Percentiles rank a stretch among this genome's conserved stretches.
These are phyloP conservation scores for Rhodotorula mucilaginosa DNA, from an alignment of 1,284 basidiomycete species.

Conservation along the genomic window DNA sequence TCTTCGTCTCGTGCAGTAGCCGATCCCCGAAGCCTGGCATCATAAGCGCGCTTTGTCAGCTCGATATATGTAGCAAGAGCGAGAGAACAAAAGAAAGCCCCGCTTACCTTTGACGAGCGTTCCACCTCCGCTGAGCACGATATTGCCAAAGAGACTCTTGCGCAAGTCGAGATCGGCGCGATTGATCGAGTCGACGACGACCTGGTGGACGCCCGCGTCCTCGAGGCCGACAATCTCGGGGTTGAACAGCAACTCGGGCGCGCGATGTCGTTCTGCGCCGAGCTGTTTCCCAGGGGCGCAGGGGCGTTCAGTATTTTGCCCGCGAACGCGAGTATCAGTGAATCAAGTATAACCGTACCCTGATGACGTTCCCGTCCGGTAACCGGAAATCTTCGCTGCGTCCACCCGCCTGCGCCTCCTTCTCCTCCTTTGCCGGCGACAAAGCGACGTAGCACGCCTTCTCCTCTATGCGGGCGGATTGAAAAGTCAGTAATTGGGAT, in stretches of 20 bases:
- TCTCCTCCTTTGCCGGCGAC: slow-evolving; percentile 91
- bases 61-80: background rate
- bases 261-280: slow-evolving; percentile 90
- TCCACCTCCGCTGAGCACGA: slow-evolving; percentile 94
- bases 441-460: slow-evolving; percentile 93
- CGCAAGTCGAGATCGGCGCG: slow-evolving; percentile 71
- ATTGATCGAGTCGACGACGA: slow-evolving; percentile 78
- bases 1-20: slow-evolving; percentile 91
- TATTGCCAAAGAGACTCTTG: slow-evolving; percentile 92
- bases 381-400: slow-evolving; percentile 85
- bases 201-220: slow-evolving; percentile 93
- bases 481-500: no score
- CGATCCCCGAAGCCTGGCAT: slow-evolving; percentile 87
- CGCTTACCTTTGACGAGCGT: slow-evolving; percentile 81
- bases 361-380: slow-evolving; percentile 91
- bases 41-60: background rate
- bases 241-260: slow-evolving; percentile 97
- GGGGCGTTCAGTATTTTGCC: background rate
- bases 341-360: slow-evolving; percentile 57
- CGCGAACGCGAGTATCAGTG: background rate
- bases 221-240: slow-evolving; percentile 95
- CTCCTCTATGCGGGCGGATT: slow-evolving; percentile 58
- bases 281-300: slow-evolving; percentile 57
- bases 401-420: slow-evolving; percentile 62
- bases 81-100: background rate